Evolutionary conservation across 129 eudicot genomes (phyloP).

Genomic region (Flaveria trinervia): DNA sequence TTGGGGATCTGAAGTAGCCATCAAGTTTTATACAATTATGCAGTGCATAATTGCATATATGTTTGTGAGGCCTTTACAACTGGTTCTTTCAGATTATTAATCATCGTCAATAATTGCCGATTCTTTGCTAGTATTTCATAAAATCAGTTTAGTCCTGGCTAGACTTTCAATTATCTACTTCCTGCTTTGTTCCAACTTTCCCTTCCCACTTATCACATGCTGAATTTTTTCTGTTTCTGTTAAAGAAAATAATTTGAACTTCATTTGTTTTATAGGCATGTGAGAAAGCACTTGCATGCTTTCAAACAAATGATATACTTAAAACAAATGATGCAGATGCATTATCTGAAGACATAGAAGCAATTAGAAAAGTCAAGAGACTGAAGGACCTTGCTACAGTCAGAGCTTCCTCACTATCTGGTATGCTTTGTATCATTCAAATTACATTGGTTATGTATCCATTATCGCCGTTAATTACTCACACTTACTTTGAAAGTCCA

Average conservation of each 20-base stretch:
- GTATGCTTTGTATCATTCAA: slow-evolving; percentile 35
- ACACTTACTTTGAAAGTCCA: neutral
- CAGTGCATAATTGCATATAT: neutral
- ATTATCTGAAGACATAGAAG: slow-evolving; percentile 33
- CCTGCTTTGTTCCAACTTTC: slow-evolving; percentile 1
- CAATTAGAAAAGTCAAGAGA: slow-evolving; percentile 47
- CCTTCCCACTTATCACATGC: slow-evolving; percentile 2
- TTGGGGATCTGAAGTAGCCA: slow-evolving; percentile 10
- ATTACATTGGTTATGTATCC: neutral
- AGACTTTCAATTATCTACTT: neutral
- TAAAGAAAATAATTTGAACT: neutral
- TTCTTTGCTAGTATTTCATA: slow-evolving; percentile 14
- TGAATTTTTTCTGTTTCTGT: slow-evolving; percentile 12
- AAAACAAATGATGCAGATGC: slow-evolving; percentile 30
- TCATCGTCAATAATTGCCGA: slow-evolving; percentile 6
- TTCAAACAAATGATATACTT: slow-evolving; percentile 23
- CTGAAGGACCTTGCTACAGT: slow-evolving; percentile 55
- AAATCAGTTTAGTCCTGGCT: slow-evolving; percentile 6
- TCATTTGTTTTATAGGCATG: slow-evolving; percentile 49
- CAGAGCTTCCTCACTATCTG: slow-evolving; percentile 67
- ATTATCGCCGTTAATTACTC: neutral
- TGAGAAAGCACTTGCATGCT: slow-evolving; percentile 64
- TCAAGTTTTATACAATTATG: slow-evolving; percentile 13
- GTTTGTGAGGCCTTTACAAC: slow-evolving; percentile 15
- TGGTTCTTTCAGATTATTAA: neutral